Base-by-base conservation (phyloP, 1,284 basidiomycete species). In the Melanopsichium pennsylvanicum region DNA sequence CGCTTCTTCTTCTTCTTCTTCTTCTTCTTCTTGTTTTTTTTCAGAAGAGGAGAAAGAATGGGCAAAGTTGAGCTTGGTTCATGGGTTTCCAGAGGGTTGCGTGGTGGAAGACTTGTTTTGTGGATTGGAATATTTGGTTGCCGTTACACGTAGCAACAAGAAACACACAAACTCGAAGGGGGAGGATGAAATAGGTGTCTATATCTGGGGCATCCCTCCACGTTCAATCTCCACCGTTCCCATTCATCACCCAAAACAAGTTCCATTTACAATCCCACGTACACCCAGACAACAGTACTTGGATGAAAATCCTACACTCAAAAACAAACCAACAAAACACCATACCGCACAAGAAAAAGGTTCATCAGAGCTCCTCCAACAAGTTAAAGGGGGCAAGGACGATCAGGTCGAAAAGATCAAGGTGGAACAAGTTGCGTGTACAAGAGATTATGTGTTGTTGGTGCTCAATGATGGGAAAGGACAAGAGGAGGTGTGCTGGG, bases 101-200 rank as follows among this genome's bases (percentile, higher is more conserved):
- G 5, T 11, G 1, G 52, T 61, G 2, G 26, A 39, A 1, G 26
- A 45, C 19, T 23, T 70, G 4, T 59, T 31, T 22, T 37, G 21
- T 12, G 61, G 67, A 0, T 18, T 64, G 4, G 67, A 70, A 18
- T 70, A 70, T 18, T 12, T 60, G 19, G 29, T 70, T 13, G 60
- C 52, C 8, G 27, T 46, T 21, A 67, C 63, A 0, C 6, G 23
- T n/a, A n/a, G n/a, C n/a, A n/a, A n/a, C n/a, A n/a, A n/a, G n/a
- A n/a, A n/a, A n/a, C n/a, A n/a, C n/a, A n/a, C n/a, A 29, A 8
- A 7, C 27, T 7, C 27, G 2, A 22, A 0, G 3, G 32, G 22
- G 9, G 23, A 27, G 5, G 29, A 22, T 1, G 18, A 39, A 2
- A 9, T 34, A 2, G 31, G 32, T 4, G 41, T 64, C 13, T 68